Evolutionary conservation across 305 asterid genomes (phyloP), one percentile per base, ranked within the genome.

Genomic region (Rubia tinctorum): DNA sequence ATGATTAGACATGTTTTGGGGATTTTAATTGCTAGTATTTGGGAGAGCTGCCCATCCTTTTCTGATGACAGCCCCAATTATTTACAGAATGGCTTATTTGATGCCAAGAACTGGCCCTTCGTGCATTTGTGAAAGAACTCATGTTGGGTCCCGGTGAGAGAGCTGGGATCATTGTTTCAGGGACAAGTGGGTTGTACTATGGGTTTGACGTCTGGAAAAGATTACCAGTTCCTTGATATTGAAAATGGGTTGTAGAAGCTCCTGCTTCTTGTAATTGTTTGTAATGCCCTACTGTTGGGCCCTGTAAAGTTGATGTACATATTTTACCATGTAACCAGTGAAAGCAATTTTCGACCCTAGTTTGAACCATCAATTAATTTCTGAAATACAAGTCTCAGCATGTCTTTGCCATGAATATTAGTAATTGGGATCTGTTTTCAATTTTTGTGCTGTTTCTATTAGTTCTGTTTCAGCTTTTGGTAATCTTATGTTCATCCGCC

Each of bases 301-400:
- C 78, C 34, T 88, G 95, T 89, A 90, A 88, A 93, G 89, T 82
- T 75, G 22, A 78, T 90, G 90, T 90, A 89, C 72, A 86, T 88
- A 87, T 49, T 73, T 81, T 61, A 73, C 75, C 80, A 71, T 75
- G 79, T 71, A 77, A 72, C 68, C 82, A 72, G 72, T 56, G 55
- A 39, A 76, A 81, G 81, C 80, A 83, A 81, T 78, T 73, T 66
- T 37, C 78, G 68, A 72, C 69, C 71, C 66, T 27, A 75, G 79
- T 68, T 79, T 73, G 74, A 72, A 69, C 43, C 61, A 72, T 72
- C 15, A 68, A 68, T 43, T 55, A 72, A 72, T 40, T 76, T 69
- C 40, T 68, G 68, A 62, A 70, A 66, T 47, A 40, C 12, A 43
- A 27, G 49, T 53, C 13, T 8, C 23, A 1, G 22, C 15, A 25